Evolutionary conservation across 169 alveolate species (phyloP).

Genomic region (Babesia microti): DNA sequence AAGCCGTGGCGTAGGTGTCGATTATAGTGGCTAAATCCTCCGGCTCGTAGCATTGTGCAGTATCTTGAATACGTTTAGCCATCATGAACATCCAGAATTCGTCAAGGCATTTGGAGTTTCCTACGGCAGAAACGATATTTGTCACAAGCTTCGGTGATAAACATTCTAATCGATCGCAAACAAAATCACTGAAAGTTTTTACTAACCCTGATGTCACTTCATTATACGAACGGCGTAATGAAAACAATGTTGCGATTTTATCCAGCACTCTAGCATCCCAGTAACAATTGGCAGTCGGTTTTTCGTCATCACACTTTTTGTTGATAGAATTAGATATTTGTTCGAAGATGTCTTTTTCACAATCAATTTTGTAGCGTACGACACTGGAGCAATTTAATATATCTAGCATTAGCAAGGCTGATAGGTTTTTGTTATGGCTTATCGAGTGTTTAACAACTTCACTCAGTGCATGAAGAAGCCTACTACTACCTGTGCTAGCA

Average conservation of each 20-base stretch:
- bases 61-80: constrained; percentile 38
- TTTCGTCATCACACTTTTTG: not conserved
- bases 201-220: constrained; percentile 22
- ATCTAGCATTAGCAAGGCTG: too few relatives aligned
- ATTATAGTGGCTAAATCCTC: constrained; percentile 38
- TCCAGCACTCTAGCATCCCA: constrained; percentile 17
- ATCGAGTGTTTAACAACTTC: too few relatives aligned
- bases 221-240: constrained; percentile 20
- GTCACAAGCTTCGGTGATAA: constrained; percentile 22
- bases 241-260: constrained; percentile 11
- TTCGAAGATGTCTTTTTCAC: not conserved
- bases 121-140: constrained; percentile 29
- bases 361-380: not conserved
- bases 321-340: not conserved
- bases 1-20: constrained; percentile 41
- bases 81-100: constrained; percentile 53
- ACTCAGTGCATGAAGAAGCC: constrained; percentile 20
- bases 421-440: too few relatives aligned
- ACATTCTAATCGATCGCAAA: constrained; percentile 39
- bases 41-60: constrained; percentile 16
- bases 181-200: constrained; percentile 30
- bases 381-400: not conserved
- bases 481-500: constrained; percentile 47
- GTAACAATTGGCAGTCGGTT: not conserved
- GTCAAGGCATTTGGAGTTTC: constrained; percentile 42